Evolutionary conservation across 1,284 basidiomycete species (phyloP), one percentile per base, ranked within the genome.

Genomic region (Ceratobasidium sp.): DNA sequence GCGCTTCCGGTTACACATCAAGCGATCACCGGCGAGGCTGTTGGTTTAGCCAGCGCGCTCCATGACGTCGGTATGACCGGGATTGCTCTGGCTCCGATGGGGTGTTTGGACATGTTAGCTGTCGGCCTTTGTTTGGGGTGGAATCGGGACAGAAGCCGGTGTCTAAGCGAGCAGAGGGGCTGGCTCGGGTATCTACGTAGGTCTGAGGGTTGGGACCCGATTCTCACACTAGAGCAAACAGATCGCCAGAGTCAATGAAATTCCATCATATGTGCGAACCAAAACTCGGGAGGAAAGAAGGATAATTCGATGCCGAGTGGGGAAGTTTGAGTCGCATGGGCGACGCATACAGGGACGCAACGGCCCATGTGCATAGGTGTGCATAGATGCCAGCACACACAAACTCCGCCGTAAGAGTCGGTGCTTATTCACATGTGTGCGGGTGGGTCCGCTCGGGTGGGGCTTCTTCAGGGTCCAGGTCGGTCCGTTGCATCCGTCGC

Each of bases 381-480:
- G n/a, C n/a, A 34, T 21, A 9, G 28, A 30, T 41, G 48, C 57
- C n/a, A 41, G n/a, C 45, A 45, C 61, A 64, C 28, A 64, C 45
- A 69, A 69, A 69, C 65, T 69, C 65, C 65, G 65, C 65, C 65
- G 65, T 69, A 69, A 69, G 59, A 12, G n/a, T 34, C 58, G 26
- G 41, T 30, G 28, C 52, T 55, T 10, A 50, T 64, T 64, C 61
- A 64, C 65, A 55, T 59, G 58, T 3, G 14, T n/a, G n/a, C n/a
- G n/a, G n/a, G n/a, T n/a, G n/a, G n/a, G n/a, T n/a, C n/a, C n/a
- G n/a, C n/a, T 6, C 65, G 45, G 61, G 45, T 43, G 36, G 65
- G 26, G 52, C n/a, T 9, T 5, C 50, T 9, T 34, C 28, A 71
- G 45, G 55, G 57, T 58, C 14, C 41, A 28, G 9, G 8, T 57